Evolutionary conservation across 345 rosid species (phyloP).

Genomic region (Dimocarpus longan): DNA sequence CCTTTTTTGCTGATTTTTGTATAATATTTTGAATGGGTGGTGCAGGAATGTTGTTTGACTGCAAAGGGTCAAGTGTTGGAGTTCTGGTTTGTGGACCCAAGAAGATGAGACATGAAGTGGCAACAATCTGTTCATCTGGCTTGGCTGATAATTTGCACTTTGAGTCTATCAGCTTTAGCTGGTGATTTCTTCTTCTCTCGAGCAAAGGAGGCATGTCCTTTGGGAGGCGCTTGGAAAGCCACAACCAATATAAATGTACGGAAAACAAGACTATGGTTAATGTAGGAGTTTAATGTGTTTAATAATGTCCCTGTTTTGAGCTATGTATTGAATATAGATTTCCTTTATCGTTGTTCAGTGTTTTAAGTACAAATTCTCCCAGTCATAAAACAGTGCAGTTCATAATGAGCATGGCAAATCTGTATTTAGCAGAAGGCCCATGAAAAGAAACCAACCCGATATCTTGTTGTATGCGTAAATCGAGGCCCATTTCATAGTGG

Average conservation of each 20-base stretch:
- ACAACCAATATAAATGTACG: background rate
- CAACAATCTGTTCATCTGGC: constrained; percentile 58
- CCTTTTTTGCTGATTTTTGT: background rate
- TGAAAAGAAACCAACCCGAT: too few relatives aligned
- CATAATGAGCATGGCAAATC: background rate
- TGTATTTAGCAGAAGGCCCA: background rate
- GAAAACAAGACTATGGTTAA: background rate
- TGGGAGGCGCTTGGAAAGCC: background rate
- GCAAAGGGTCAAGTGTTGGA: constrained; percentile 61
- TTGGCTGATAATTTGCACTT: constrained; percentile 56
- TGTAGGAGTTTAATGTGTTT: too few relatives aligned
- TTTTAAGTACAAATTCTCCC: too few relatives aligned
- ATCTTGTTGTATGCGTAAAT: too few relatives aligned
- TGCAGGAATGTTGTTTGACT: constrained; percentile 52
- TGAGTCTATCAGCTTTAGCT: constrained; percentile 78
- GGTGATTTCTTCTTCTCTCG: constrained; percentile 40
- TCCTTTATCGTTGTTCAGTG: background rate
- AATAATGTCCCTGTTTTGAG: background rate
- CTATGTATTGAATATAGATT: background rate
- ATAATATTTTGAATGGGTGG: background rate
- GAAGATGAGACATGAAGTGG: constrained; percentile 72
- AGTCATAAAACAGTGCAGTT: too few relatives aligned
- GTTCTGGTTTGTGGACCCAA: constrained; percentile 74
- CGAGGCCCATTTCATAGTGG: too few relatives aligned
- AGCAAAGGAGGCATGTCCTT: too few relatives aligned